Evolutionary conservation across 2,329 filamentous ascomycete species (phyloP), one percentile per base, ranked within the genome.

Genomic region (Aspergillus viridinutans): DNA sequence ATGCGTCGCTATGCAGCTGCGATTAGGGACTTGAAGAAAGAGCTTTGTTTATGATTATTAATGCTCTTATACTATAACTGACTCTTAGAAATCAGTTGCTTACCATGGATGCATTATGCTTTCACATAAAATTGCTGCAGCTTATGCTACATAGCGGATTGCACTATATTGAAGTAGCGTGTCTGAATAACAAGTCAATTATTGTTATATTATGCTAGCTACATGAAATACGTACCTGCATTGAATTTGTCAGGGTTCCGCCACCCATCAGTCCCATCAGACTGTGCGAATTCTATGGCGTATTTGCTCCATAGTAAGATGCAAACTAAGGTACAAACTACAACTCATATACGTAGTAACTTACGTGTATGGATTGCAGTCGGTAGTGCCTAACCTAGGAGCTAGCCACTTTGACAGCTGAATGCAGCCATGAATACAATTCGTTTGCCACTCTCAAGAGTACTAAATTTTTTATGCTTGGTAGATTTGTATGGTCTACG

Each of bases 1-100:
- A 61, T 53, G 60, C 60, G 53, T 62, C 50, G 60, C 58, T 61
- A 57, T 55, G 57, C 50, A 50, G 52, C 43, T 28, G 42, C 14
- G 17, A 6, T 47, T 52, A 8, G 29, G 25, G 32, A 35, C 32
- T 32, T 6, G 32, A 35, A 35, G 32, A 7, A 17, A 17, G 21
- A 9, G 32, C 28, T 26, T 45, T 53, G 52, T 55, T 60, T 55
- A 54, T 57, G 53, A 32, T 61, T 45, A 50, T 60, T 35, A 40
- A 28, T 21, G 42, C 29, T 17, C 28, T 21, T 23, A 14, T 32
- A 25, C 25, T 25, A 25, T 25, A 25, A 25, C 25, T 25, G 25
- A 25, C 14, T 38, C 14, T 38, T 17, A 17, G 14, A 38, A 7
- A 38, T 38, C 32, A 38, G 12, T 35, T 35, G 14, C 12, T 35